Base-by-base conservation (phyloP, 2,329 filamentous ascomycete genomes). In the Orbilia javanica region DNA sequence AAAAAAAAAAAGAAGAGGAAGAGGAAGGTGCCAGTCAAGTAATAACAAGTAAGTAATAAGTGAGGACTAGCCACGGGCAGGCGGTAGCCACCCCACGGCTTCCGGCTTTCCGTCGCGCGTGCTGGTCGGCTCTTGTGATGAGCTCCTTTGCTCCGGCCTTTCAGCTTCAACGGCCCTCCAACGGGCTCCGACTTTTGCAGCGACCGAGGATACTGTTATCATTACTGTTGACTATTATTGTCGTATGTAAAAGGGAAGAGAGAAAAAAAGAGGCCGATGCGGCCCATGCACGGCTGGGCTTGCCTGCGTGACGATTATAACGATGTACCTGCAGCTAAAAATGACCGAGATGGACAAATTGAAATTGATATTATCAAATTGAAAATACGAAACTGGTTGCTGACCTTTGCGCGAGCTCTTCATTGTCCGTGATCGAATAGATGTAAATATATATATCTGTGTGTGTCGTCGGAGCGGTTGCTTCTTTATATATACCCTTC, bases 61-160 rank as follows among this genome's bases (percentile, higher is more conserved):
- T 53, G 25, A 36, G 34, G 3, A 11, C 50, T 29, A 57, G 29
- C n/a, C 15, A 62, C 53, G 53, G 39, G 65, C 65, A 48, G 27
- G 44, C 25, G 53, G 64, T 52, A 57, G 52, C 52, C 52, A 57
- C 50, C 52, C 48, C 53, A 72, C 60, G 69, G 62, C 70, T 74
- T 74, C 70, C 70, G 70, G 70, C 70, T 67, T 62, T 73, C 69
- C 69, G 69, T 60, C 29, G 34, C 34, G 50, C 36, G 20, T 46
- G 18, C 68, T 39, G 15, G 57, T 66, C 69, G 69, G 62, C 31
- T 73, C 62, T 42, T 67, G 69, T 73, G 69, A 73, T 42, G 70
- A 74, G 70, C 70, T 74, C 70, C 70, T 74, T 74, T 74, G 62
- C 70, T 63, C 62, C 70, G 63, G 34, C 63, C n/a, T n/a, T 42